phyloP scores from a whole-genome alignment of 2,329 filamentous ascomycete genomes.

The Cercospora sesami region DNA sequence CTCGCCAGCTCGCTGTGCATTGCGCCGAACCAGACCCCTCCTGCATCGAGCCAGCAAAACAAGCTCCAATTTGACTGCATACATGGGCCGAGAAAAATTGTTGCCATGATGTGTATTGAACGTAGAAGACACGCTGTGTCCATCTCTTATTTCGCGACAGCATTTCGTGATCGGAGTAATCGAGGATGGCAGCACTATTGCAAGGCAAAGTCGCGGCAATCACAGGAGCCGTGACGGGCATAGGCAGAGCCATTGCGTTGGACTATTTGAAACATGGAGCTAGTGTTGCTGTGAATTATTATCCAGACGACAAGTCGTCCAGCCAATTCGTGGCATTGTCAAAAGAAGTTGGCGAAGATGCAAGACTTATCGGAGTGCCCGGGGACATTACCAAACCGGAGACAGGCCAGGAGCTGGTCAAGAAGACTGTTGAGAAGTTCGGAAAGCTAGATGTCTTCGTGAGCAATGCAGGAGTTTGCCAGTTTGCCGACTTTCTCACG shows the following conservation, averaged over 20 bases:
- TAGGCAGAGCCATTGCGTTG: constrained; percentile 80
- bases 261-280: constrained; percentile 77
- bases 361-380: constrained; percentile 62
- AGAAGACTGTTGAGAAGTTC: constrained; percentile 62
- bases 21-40: constrained; percentile 18
- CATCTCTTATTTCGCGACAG: neutral
- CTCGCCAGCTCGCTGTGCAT: constrained; percentile 16
- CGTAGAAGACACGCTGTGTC: constrained; percentile 10
- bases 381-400: constrained; percentile 77
- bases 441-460: constrained; percentile 67
- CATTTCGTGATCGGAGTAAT: neutral
- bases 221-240: constrained; percentile 82
- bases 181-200: constrained; percentile 51
- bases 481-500: constrained; percentile 83
- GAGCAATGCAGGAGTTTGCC: constrained; percentile 84
- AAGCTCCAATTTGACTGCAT: neutral
- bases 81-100: neutral
- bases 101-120: constrained; percentile 14
- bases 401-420: constrained; percentile 69
- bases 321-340: constrained; percentile 53
- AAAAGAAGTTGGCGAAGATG: constrained; percentile 40
- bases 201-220: constrained; percentile 77
- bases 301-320: constrained; percentile 57
- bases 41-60: constrained; percentile 1
- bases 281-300: constrained; percentile 77